Evolutionary conservation across 371 early-diverging fungal genomes (phyloP).

Genomic region (Thermomucor indicae-seudaticae): DNA sequence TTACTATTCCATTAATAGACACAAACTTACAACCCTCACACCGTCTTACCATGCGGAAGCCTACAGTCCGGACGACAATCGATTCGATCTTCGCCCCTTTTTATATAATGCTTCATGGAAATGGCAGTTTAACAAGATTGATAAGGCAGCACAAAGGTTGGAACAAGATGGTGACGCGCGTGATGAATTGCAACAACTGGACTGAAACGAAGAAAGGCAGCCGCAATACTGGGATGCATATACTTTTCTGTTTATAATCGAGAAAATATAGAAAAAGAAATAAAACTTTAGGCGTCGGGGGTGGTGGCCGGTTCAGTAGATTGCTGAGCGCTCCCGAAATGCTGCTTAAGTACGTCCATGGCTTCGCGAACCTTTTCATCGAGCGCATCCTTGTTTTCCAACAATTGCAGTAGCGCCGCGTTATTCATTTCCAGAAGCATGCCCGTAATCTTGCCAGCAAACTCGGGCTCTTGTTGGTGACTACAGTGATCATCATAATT

Average conservation of each 20-base stretch:
- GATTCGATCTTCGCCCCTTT: slow-evolving; percentile 95
- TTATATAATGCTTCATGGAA: slow-evolving; percentile 87
- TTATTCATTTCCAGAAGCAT: slow-evolving; percentile 99
- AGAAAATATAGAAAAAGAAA: too few relatives aligned
- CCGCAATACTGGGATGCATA: too few relatives aligned
- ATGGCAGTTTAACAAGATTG: slow-evolving; percentile 90
- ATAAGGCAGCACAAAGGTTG: slow-evolving; percentile 55
- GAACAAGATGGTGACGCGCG: slow-evolving; percentile 10
- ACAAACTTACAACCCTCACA: slow-evolving; percentile 96
- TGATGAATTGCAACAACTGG: too few relatives aligned
- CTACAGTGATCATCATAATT: slow-evolving; percentile 4
- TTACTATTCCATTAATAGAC: slow-evolving; percentile 95
- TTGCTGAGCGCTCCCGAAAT: slow-evolving; percentile 20
- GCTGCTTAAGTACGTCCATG: slow-evolving; percentile 81
- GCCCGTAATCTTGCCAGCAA: slow-evolving; percentile 97
- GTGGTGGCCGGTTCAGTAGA: too few relatives aligned
- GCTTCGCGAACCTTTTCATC: slow-evolving; percentile 83
- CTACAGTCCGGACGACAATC: slow-evolving; percentile 96
- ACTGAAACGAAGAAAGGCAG: too few relatives aligned
- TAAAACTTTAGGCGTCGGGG: too few relatives aligned
- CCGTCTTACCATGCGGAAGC: slow-evolving; percentile 95
- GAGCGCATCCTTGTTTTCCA: slow-evolving; percentile 76
- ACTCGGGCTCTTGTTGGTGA: slow-evolving; percentile 57
- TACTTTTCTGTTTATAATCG: too few relatives aligned
- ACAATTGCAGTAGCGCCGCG: slow-evolving; percentile 83